Evolutionary conservation across 1,284 basidiomycete species (phyloP).

Genomic region (Ustilago vetiveriae): DNA sequence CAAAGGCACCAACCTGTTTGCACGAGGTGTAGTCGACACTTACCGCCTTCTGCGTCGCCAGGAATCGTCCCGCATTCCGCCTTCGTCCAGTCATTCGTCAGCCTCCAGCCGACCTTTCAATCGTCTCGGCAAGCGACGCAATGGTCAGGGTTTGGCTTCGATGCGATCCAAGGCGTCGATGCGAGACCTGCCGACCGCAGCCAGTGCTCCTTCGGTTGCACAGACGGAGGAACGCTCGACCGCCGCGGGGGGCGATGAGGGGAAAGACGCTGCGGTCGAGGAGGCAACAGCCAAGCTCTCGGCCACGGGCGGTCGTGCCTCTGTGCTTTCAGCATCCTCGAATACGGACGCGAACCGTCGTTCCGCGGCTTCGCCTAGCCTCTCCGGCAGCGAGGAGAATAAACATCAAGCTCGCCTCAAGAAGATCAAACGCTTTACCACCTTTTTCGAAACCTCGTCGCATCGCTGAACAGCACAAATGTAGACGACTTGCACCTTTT

Average conservation of each 20-base stretch:
- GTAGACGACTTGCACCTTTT: conserved; percentile 29
- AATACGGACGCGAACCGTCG: conserved; percentile 30
- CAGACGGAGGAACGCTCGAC: conserved; percentile 4
- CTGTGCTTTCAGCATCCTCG: conserved; percentile 16
- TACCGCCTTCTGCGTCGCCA: conserved; percentile 70
- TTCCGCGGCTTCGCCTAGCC: conserved; percentile 37
- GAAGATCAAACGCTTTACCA: conserved; percentile 57
- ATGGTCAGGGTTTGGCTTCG: conserved; percentile 20
- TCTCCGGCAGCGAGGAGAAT: conserved; percentile 45
- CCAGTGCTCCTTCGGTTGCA: conserved; percentile 26
- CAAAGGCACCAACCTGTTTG: conserved; percentile 63
- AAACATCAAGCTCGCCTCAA: conserved; percentile 46
- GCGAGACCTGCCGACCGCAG: conserved; percentile 31
- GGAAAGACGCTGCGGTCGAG: conserved; percentile 14
- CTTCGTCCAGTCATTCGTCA: conserved; percentile 40
- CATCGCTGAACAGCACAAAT: no score
- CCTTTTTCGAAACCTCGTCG: conserved; percentile 46
- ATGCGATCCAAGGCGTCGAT: conserved; percentile 33
- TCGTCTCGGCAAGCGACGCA: conserved; percentile 47
- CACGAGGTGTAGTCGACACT: conserved; percentile 65
- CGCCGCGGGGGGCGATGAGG: conserved; percentile 1
- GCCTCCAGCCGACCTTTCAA: conserved; percentile 47
- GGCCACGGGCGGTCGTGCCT: conserved; percentile 11
- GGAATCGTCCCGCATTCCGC: conserved; percentile 43
- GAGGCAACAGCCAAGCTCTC: conserved; percentile 17